These are phyloP conservation scores for Aspergillus aculeatinus DNA, from an alignment of 2,329 filamentous ascomycete species.

Conservation along the genomic window DNA sequence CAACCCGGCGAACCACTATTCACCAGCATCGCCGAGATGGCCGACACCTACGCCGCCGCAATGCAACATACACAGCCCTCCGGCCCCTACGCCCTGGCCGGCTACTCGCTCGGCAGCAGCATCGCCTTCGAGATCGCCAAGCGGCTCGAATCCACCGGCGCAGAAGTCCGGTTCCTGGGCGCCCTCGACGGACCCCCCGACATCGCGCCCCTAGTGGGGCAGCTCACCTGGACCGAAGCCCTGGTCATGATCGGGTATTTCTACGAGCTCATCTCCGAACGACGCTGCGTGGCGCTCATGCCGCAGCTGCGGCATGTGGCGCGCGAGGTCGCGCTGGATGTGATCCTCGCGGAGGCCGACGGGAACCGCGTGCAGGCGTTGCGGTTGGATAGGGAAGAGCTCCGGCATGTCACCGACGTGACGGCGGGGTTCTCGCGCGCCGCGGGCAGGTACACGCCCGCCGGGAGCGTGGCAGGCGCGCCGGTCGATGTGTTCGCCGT, in stretches of 20 bases:
- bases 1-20: conserved; percentile 32
- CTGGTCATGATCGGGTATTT: conserved; percentile 1
- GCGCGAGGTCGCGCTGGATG: neutral
- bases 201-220: conserved; percentile 2
- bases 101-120: conserved; percentile 51
- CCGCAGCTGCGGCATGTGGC: neutral
- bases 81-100: conserved; percentile 52
- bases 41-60: conserved; percentile 39
- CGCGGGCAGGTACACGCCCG: conserved; percentile 2
- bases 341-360: neutral
- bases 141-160: conserved; percentile 35
- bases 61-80: conserved; percentile 44
- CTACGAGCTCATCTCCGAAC: neutral
- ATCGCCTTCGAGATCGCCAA: conserved; percentile 52
- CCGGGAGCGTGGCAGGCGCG: neutral
- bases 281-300: neutral
- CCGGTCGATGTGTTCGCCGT: conserved; percentile 12
- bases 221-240: conserved; percentile 4
- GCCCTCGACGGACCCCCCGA: conserved; percentile 9
- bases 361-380: neutral
- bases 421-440: conserved; percentile 6
- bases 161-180: conserved; percentile 39
- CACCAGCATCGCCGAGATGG: conserved; percentile 37
- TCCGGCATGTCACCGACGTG: conserved; percentile 1
- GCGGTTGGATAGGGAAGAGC: neutral